A percentile compares a stretch with the other conserved stretches of the same genome.
phyloP scores from a whole-genome alignment of 2,329 filamentous ascomycete genomes.

The Taxawa tesnikishii region DNA sequence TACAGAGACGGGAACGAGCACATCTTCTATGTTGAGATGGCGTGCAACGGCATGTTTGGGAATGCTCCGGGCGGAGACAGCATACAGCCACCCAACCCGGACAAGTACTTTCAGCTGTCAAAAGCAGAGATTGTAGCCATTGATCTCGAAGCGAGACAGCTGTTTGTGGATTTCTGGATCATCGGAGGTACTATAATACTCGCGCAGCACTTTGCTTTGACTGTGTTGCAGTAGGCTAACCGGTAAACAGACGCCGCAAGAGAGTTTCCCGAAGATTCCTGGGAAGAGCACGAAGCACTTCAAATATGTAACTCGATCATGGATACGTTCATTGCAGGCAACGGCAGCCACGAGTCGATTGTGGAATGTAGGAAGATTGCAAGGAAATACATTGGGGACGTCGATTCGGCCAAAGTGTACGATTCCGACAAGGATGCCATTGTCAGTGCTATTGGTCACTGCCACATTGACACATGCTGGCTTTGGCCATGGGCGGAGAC shows the following conservation, averaged over 20 bases:
- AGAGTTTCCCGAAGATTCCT: slow-evolving; percentile 79
- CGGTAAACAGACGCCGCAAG: slow-evolving; percentile 85
- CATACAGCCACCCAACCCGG: slow-evolving; percentile 80
- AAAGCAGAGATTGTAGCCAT: slow-evolving; percentile 81
- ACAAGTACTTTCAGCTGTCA: slow-evolving; percentile 64
- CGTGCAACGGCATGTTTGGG: slow-evolving; percentile 97
- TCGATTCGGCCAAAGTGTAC: slow-evolving; percentile 79
- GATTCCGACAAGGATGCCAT: slow-evolving; percentile 59
- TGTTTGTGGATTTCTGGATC: slow-evolving; percentile 93
- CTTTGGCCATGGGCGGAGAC: slow-evolving; percentile 98
- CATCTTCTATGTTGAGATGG: slow-evolving; percentile 93
- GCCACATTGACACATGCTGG: slow-evolving; percentile 98
- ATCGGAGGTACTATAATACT: no score
- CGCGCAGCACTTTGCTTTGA: no score
- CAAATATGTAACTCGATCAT: slow-evolving; percentile 80
- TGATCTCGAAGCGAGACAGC: slow-evolving; percentile 69
- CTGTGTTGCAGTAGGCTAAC: no score
- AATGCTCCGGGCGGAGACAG: slow-evolving; percentile 73
- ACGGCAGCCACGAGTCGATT: slow-evolving; percentile 61
- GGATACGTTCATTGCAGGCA: slow-evolving; percentile 72
- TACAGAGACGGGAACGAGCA: slow-evolving; percentile 82
- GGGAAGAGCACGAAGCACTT: slow-evolving; percentile 78
- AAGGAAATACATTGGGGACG: slow-evolving; percentile 66
- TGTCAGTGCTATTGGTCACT: slow-evolving; percentile 85
- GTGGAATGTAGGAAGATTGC: slow-evolving; percentile 72